phyloP scores from a whole-genome alignment of 2,329 filamentous ascomycete genomes.

The Corinectria fuckeliana region DNA sequence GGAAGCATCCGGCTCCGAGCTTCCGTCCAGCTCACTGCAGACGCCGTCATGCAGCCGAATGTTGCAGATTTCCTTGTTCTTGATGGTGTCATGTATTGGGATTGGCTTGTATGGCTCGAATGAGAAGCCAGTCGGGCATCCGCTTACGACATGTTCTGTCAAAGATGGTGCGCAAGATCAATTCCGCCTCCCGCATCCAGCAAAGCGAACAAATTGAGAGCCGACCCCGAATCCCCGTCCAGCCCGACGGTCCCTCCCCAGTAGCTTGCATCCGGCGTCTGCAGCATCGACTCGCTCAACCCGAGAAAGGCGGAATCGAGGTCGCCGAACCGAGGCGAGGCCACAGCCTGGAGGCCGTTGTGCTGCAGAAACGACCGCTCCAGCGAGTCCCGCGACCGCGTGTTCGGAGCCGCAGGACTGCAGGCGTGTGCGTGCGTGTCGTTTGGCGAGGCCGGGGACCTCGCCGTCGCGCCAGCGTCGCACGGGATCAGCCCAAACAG shows the following conservation, averaged over 20 bases:
- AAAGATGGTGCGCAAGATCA: constrained; percentile 53
- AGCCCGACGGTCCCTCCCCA: constrained; percentile 47
- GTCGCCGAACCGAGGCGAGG: constrained; percentile 44
- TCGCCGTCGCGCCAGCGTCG: constrained; percentile 11
- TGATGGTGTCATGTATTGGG: not conserved
- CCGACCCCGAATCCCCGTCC: constrained; percentile 52
- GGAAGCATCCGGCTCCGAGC: not conserved
- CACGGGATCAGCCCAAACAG: constrained; percentile 57
- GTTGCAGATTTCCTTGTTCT: not conserved
- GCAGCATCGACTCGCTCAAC: constrained; percentile 46
- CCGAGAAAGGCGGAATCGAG: constrained; percentile 48
- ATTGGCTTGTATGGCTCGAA: not conserved
- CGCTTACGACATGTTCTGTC: not conserved
- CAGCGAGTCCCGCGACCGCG: constrained; percentile 31
- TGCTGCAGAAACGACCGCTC: constrained; percentile 39
- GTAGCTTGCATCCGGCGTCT: constrained; percentile 50
- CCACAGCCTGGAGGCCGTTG: constrained; percentile 35
- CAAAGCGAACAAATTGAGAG: constrained; percentile 58
- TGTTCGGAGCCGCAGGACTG: constrained; percentile 26
- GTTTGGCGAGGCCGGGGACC: constrained; percentile 15
- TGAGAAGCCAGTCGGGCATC: not conserved
- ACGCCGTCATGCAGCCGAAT: not conserved
- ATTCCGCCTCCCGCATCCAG: constrained; percentile 60
- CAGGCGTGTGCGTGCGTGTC: constrained; percentile 17
- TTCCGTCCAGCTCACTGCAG: not conserved